These are phyloP conservation scores for Heliamphora pulchella DNA, from an alignment of 179 eudicot species.

Conservation along the genomic window DNA sequence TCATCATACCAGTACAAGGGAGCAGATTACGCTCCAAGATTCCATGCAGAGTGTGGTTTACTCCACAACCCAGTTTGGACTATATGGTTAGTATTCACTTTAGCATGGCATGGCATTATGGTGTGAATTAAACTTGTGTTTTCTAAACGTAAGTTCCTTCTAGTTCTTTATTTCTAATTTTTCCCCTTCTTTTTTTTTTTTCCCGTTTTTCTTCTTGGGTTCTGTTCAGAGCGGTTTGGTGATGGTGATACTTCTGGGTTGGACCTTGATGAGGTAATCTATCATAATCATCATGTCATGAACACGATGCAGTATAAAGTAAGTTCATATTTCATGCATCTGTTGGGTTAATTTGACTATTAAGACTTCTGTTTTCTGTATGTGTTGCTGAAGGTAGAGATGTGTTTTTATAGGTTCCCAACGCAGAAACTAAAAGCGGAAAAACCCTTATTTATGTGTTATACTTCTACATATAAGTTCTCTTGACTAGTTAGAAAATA, in stretches of 20 bases:
- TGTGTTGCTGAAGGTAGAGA: not conserved
- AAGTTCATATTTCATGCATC: not conserved
- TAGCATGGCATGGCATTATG: slow-evolving; percentile 8
- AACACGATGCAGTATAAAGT: not conserved
- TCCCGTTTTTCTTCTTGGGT: slow-evolving; percentile 14
- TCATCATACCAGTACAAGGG: slow-evolving; percentile 93
- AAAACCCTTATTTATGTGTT: not conserved
- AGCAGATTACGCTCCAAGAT: slow-evolving; percentile 95
- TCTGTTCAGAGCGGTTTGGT: slow-evolving; percentile 80
- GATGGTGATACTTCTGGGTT: slow-evolving; percentile 88
- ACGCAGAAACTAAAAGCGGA: not conserved
- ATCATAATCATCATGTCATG: not conserved
- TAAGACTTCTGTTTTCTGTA: not conserved
- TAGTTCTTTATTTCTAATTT: too few species aligned
- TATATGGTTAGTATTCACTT: slow-evolving; percentile 61
- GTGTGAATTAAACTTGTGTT: not conserved
- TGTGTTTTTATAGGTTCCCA: not conserved
- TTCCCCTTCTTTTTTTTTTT: not conserved
- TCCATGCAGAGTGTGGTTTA: slow-evolving; percentile 79
- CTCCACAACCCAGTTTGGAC: slow-evolving; percentile 79
- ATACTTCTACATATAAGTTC: not conserved
- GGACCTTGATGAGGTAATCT: slow-evolving; percentile 90
- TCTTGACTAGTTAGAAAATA: not conserved
- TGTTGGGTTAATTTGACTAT: not conserved
- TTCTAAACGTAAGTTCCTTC: not conserved